A percentile compares a stretch with the other conserved stretches of the same genome.
Evolutionary conservation across 2,329 filamentous ascomycete genomes (phyloP).

Genomic region (Fusarium albosuccineum): DNA sequence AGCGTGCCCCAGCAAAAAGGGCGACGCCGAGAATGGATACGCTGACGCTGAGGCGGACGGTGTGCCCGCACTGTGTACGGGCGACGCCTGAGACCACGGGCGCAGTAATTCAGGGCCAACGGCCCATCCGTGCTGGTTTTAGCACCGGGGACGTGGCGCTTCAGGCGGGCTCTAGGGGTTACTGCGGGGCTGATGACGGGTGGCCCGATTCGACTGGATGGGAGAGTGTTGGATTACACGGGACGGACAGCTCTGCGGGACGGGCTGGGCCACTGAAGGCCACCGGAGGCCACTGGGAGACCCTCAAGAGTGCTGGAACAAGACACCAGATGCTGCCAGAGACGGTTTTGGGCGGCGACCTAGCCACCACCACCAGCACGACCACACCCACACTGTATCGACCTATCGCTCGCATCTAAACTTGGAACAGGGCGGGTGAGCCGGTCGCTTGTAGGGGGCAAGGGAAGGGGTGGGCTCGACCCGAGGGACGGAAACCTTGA

Average conservation of each 20-base stretch:
- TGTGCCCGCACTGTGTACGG: constrained; percentile 41
- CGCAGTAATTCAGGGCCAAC: constrained; percentile 42
- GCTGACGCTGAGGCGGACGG: neutral
- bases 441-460: constrained; percentile 39
- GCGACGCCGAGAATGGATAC: constrained; percentile 40
- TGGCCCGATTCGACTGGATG: constrained; percentile 31
- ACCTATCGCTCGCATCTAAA: constrained; percentile 36
- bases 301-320: neutral
- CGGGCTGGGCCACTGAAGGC: neutral
- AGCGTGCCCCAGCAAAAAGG: constrained; percentile 40
- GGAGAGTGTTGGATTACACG: neutral
- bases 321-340: neutral
- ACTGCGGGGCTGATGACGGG: constrained; percentile 25
- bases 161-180: constrained; percentile 29
- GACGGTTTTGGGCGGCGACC: neutral
- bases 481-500: constrained; percentile 33
- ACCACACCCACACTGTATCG: constrained; percentile 27
- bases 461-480: constrained; percentile 32
- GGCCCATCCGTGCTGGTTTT: constrained; percentile 41
- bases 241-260: constrained; percentile 1
- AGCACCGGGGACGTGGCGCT: constrained; percentile 36
- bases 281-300: neutral
- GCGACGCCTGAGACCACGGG: neutral
- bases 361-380: neutral
- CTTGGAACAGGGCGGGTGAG: constrained; percentile 39